These are phyloP conservation scores for Aspergillus funiculosus DNA, from an alignment of 495 filamentous ascomycete species.

Conservation along the genomic window DNA sequence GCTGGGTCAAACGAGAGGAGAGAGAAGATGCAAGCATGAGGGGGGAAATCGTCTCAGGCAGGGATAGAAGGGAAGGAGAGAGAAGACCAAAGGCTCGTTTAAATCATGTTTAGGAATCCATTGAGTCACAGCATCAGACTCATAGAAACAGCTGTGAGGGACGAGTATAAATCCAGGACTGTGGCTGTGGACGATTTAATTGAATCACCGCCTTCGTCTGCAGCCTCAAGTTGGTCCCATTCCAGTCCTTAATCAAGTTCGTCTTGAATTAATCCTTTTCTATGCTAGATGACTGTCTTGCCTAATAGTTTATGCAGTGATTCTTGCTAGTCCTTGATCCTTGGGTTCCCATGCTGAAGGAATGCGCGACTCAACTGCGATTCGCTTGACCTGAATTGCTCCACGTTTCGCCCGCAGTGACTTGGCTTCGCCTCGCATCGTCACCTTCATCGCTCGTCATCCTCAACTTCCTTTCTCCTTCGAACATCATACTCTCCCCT, in stretches of 20 bases:
- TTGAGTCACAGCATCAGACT: conserved; percentile 9
- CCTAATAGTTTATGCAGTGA: not conserved
- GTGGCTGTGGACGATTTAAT: conserved; percentile 3
- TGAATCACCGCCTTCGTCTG: conserved; percentile 15
- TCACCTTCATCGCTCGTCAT: conserved; percentile 14
- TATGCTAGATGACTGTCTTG: not conserved
- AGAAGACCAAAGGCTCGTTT: not conserved
- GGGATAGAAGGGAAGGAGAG: conserved; percentile 7
- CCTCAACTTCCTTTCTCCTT: conserved; percentile 3
- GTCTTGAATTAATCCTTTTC: not conserved
- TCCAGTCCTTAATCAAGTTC: too few relatives aligned
- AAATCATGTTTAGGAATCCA: not conserved
- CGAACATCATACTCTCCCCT: not conserved
- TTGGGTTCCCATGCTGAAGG: conserved; percentile 6
- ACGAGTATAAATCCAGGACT: not conserved
- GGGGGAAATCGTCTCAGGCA: conserved; percentile 11
- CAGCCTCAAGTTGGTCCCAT: too few relatives aligned
- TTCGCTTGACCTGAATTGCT: conserved; percentile 16
- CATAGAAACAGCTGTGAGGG: not conserved
- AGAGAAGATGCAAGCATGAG: conserved; percentile 10
- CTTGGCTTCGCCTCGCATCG: conserved; percentile 23
- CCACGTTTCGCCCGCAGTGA: conserved; percentile 23
- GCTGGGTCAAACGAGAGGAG: not conserved
- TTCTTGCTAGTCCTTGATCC: not conserved
- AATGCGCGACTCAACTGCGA: conserved; percentile 8